phyloP scores from a whole-genome alignment of 495 filamentous ascomycete species.

The Hapsidospora chrysogenum region DNA sequence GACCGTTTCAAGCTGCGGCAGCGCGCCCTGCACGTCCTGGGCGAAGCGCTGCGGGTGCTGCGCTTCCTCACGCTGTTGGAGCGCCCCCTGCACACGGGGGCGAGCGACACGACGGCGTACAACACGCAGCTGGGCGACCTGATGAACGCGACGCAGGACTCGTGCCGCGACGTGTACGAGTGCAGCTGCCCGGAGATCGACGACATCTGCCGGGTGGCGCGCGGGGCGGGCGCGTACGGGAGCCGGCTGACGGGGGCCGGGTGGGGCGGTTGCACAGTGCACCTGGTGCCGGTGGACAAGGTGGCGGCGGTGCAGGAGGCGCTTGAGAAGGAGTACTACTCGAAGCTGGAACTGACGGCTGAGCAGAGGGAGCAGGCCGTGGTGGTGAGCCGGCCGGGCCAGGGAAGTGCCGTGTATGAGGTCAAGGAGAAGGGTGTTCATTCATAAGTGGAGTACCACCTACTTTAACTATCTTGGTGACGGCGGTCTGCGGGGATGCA shows the following conservation, averaged over 20 bases:
- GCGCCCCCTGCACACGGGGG: conserved; percentile 13
- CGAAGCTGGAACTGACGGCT: conserved; percentile 50
- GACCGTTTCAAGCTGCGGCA: conserved; percentile 77
- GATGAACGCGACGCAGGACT: conserved; percentile 77
- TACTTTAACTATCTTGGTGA: no score
- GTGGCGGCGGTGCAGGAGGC: conserved; percentile 65
- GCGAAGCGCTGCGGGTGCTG: conserved; percentile 73
- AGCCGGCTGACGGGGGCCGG: conserved; percentile 84
- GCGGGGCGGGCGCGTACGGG: conserved; percentile 63
- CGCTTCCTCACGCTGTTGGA: conserved; percentile 61
- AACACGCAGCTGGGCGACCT: conserved; percentile 61
- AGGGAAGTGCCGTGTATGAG: conserved; percentile 40
- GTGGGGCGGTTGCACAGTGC: conserved; percentile 93
- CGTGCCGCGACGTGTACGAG: conserved; percentile 70
- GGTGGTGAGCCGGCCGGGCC: conserved; percentile 76
- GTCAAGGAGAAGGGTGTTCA: no score
- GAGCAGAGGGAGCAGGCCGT: conserved; percentile 67
- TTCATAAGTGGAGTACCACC: no score
- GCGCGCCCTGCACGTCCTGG: conserved; percentile 78
- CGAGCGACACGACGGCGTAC: conserved; percentile 35
- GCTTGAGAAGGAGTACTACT: conserved; percentile 72
- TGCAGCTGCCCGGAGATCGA: conserved; percentile 87
- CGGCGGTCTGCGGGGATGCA: no score
- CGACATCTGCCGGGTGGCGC: conserved; percentile 65
- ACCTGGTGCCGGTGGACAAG: conserved; percentile 74